Percentiles rank a stretch among this genome's conserved stretches.
Conservation (phyloP, 2,329 filamentous ascomycete species). For the Epichloe amarillans region DNA sequence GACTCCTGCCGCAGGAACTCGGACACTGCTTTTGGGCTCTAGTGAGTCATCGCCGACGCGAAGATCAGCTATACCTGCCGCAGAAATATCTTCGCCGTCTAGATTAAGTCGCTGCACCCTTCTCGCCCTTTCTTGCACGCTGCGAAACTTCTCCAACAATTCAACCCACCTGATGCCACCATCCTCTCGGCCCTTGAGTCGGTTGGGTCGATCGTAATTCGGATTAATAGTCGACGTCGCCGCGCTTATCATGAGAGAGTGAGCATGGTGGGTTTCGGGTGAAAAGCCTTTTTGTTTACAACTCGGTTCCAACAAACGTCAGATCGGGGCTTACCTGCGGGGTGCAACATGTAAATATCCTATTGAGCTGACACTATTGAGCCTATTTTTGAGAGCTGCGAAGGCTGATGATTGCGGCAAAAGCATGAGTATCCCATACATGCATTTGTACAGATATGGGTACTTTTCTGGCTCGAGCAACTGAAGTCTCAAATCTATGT, state of each 20-base stretch:
- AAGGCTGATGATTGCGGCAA: conserved; percentile 97
- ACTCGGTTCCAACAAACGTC: neutral
- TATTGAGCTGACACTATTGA: conserved; percentile 95
- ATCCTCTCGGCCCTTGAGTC: conserved; percentile 73
- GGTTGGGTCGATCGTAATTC: conserved; percentile 58
- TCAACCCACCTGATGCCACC: conserved; percentile 82
- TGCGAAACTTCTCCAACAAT: conserved; percentile 85
- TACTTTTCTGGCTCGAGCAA: conserved; percentile 90
- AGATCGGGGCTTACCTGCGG: conserved; percentile 49
- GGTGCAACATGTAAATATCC: conserved; percentile 80
- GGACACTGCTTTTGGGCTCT: conserved; percentile 28
- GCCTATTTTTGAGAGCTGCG: conserved; percentile 85
- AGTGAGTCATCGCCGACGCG: conserved; percentile 27
- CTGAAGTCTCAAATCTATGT: conserved; percentile 76
- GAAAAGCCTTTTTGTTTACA: neutral
- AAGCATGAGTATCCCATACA: conserved; percentile 94
- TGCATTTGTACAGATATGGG: conserved; percentile 91
- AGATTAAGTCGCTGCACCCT: conserved; percentile 49
- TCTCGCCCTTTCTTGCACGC: conserved; percentile 75
- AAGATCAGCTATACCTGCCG: conserved; percentile 30
- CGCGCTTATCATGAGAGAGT: conserved; percentile 20
- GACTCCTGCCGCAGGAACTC: conserved; percentile 17
- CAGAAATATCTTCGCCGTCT: conserved; percentile 34
- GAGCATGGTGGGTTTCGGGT: neutral
- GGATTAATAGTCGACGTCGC: conserved; percentile 35